Percentiles rank a stretch among this genome's conserved stretches.
These are phyloP conservation scores for Aulographum hederae DNA, from an alignment of 2,329 filamentous ascomycete species.

Conservation along the genomic window DNA sequence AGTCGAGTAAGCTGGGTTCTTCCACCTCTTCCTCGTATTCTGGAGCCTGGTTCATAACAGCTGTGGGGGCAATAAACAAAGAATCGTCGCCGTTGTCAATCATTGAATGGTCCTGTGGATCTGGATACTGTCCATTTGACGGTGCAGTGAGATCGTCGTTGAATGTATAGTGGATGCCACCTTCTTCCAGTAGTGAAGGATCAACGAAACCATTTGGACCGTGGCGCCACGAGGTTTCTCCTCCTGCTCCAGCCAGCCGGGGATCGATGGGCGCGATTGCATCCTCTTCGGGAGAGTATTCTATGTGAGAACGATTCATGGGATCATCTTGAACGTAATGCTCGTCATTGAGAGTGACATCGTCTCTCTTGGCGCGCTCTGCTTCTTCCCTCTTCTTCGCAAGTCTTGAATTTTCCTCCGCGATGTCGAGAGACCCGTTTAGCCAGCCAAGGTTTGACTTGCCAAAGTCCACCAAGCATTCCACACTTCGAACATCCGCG, in stretches of 20 bases:
- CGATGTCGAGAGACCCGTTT: conserved; percentile 22
- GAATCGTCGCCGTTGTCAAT: too few relatives aligned
- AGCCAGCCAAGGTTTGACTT: conserved; percentile 79
- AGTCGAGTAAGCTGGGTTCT: background rate
- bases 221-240: background rate
- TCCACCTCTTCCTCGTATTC: background rate
- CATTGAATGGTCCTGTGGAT: too few relatives aligned
- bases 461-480: conserved; percentile 78
- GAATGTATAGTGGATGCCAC: too few relatives aligned
- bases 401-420: conserved; percentile 24
- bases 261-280: conserved; percentile 3
- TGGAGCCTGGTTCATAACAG: background rate
- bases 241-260: background rate
- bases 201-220: background rate
- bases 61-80: conserved; percentile 9
- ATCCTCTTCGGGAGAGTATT: conserved; percentile 20
- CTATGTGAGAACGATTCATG: conserved; percentile 17
- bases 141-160: too few relatives aligned
- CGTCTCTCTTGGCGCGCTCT: conserved; percentile 28
- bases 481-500: conserved; percentile 78
- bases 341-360: conserved; percentile 25
- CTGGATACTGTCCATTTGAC: too few relatives aligned
- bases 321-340: conserved; percentile 24
- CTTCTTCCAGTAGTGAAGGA: background rate
- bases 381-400: conserved; percentile 33